Evolutionary conservation across 2,329 filamentous ascomycete genomes (phyloP), one percentile per base, ranked within the genome.

Genomic region (Colletotrichum filicis): DNA sequence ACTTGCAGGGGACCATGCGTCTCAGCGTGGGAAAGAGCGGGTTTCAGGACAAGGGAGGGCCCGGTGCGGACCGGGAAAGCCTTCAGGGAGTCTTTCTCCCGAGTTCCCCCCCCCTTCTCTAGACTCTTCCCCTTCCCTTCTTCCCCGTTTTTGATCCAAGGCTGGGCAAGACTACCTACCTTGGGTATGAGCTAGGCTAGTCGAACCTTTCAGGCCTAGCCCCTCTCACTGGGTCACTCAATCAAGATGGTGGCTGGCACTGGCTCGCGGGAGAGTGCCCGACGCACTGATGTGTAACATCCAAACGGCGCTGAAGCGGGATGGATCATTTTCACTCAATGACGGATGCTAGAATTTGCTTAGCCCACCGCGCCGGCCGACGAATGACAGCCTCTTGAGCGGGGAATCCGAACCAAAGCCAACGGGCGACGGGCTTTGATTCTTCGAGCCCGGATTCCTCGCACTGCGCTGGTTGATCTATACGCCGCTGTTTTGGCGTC

Each of bases 1-100:
- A 71, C 68, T 64, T 63, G 37, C 73, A 74, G 70, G 73, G 73
- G 62, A 16, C 42, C 35, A 63, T 67, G 62, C 73, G 73, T 74
- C 73, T 74, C 73, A 74, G 73, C 70, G 58, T 71, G 46, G 55
- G 70, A 62, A 71, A 74, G 73, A 74, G 66, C 73, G 73, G 73
- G 73, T 74, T 74, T 74, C 73, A 74, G 71, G 58, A 62, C 73
- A 74, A 52, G 73, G 71, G 35, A 59, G 62, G 61, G 52, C 57
- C 68, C 53, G 56, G 14, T 57, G 70, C 63, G 46, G 16, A 52
- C 63, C 35, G 32, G 68, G 55, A 32, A 28, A 49, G 16, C 19
- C 42, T 49, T 49, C 42, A 49, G 42, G 42, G 42, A 49, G 42
- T 19, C 42, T 49, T 49, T 49, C 42, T 49, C 42, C 42, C 19